A percentile compares a stretch with the other conserved stretches of the same genome.
Evolutionary conservation across 192 early-diverging fungal genomes (phyloP).

Genomic region (Rhizoclosmatium sp.): DNA sequence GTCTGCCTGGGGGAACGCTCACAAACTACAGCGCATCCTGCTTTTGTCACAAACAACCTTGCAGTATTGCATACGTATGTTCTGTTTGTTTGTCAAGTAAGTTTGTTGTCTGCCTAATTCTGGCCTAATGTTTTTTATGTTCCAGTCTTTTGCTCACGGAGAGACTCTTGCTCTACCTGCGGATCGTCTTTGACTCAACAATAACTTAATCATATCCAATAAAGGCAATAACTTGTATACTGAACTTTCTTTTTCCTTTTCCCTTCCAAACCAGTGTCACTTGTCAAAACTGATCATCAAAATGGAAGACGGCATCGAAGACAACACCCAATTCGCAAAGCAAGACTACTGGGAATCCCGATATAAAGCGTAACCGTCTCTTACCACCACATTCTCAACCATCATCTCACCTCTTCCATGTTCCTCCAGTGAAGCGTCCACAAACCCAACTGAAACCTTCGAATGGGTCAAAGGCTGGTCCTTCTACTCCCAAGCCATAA

Average conservation of each 20-base stretch:
- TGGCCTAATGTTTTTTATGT: not conserved
- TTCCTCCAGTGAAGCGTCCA: not conserved
- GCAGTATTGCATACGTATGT: constrained; percentile 97
- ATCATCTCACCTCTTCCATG: not conserved
- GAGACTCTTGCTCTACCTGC: constrained; percentile 14
- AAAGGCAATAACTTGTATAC: not conserved
- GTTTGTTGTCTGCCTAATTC: not conserved
- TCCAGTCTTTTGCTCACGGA: constrained; percentile 9
- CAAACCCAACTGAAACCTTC: constrained; percentile 55
- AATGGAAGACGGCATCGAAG: constrained; percentile 24
- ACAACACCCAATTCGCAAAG: constrained; percentile 66
- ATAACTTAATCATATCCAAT: not conserved
- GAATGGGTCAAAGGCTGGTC: constrained; percentile 89
- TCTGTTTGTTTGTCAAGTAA: constrained; percentile 94
- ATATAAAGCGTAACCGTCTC: constrained; percentile 55
- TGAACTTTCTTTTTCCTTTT: not conserved
- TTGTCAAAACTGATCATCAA: not conserved
- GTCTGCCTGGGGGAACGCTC: constrained; percentile 76
- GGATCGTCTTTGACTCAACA: constrained; percentile 1
- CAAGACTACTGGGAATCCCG: constrained; percentile 82
- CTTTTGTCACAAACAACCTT: constrained; percentile 94
- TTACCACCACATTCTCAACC: not conserved
- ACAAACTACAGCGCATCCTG: constrained; percentile 96
- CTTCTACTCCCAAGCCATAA: constrained; percentile 55
- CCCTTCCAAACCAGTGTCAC: not conserved